Evolutionary conservation across 805 yeast species (phyloP).

Genomic region (Wickerhamiella azyma): DNA sequence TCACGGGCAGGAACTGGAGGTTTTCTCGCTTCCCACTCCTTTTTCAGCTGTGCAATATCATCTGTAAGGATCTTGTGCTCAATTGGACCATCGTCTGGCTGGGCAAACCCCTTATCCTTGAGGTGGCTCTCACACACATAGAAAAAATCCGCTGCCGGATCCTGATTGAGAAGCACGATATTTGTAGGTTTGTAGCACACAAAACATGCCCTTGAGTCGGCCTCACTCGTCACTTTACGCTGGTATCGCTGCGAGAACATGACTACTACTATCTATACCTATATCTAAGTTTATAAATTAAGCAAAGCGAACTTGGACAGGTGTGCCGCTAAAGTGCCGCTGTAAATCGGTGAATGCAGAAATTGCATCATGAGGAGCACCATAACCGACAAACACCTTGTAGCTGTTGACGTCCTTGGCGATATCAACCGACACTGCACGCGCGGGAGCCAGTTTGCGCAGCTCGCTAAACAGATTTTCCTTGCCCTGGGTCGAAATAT

Average conservation of each 20-base stretch:
- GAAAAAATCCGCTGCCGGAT: conserved; percentile 36
- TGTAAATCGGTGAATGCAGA: background rate
- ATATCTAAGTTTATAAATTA: background rate
- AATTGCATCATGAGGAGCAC: background rate
- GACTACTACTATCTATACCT: background rate
- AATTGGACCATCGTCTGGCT: conserved; percentile 20
- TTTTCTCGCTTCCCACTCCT: conserved; percentile 20
- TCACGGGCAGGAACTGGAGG: background rate
- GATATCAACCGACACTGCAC: conserved; percentile 1
- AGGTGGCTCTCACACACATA: conserved; percentile 40
- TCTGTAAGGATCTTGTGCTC: conserved; percentile 10
- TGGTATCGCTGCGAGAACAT: conserved; percentile 33
- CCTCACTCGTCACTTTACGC: conserved; percentile 34
- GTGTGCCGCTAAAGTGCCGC: background rate
- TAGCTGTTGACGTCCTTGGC: background rate
- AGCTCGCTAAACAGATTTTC: conserved; percentile 4
- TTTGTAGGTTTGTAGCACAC: conserved; percentile 42
- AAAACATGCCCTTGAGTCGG: conserved; percentile 34
- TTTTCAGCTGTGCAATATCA: conserved; percentile 25
- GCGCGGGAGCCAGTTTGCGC: background rate
- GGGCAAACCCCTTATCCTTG: conserved; percentile 36
- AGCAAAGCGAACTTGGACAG: conserved; percentile 4
- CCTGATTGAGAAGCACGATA: conserved; percentile 35
- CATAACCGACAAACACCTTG: conserved; percentile 5
- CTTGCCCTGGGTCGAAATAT: background rate